phyloP scores from a whole-genome alignment of 2,329 filamentous ascomycete genomes.

The Lanzia echinophila region DNA sequence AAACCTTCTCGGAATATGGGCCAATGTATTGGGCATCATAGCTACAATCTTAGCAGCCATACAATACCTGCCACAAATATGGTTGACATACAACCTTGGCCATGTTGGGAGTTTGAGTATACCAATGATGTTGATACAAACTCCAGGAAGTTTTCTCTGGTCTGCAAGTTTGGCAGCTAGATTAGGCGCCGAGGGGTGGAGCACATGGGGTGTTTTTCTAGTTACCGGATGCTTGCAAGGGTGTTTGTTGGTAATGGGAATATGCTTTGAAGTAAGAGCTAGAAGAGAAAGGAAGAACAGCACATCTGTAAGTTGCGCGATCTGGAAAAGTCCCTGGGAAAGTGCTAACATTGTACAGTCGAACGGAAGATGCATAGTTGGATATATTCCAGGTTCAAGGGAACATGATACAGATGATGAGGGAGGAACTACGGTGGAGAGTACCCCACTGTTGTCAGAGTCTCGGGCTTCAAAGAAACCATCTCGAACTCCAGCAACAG shows the following conservation, averaged over 20 bases:
- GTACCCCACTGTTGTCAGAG: conserved; percentile 7
- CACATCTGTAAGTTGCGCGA: conserved; percentile 11
- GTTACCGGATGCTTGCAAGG: conserved; percentile 84
- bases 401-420: conserved; percentile 16
- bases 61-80: conserved; percentile 94
- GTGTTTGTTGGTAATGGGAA: conserved; percentile 68
- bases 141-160: conserved; percentile 85
- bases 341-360: conserved; percentile 9
- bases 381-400: conserved; percentile 11
- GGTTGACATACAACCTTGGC: conserved; percentile 78
- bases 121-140: conserved; percentile 97
- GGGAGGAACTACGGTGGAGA: conserved; percentile 12
- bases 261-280: conserved; percentile 59
- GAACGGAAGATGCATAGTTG: conserved; percentile 12
- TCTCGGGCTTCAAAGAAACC: conserved; percentile 1
- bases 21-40: conserved; percentile 75
- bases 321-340: not conserved
- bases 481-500: not conserved
- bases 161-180: conserved; percentile 75
- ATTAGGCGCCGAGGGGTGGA: conserved; percentile 81
- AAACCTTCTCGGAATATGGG: conserved; percentile 65
- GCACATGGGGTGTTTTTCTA: conserved; percentile 87
- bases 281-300: conserved; percentile 14
- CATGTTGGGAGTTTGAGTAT: conserved; percentile 89
- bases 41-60: conserved; percentile 72